Percentiles rank a stretch among this genome's conserved stretches.
Evolutionary conservation across 2,329 filamentous ascomycete genomes (phyloP).

Genomic region (Aspergillus sp.): DNA sequence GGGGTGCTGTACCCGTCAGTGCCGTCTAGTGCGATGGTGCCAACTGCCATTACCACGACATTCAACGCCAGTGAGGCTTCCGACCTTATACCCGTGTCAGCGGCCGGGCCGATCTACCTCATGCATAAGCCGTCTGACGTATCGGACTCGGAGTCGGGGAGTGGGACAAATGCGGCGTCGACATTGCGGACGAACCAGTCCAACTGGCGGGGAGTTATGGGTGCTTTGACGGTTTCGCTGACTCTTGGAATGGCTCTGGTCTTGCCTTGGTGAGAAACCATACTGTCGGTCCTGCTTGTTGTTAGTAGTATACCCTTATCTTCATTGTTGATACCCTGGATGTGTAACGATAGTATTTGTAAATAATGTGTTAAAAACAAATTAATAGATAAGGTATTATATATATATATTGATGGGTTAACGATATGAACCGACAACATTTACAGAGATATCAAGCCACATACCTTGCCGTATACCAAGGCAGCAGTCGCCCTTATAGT

Average conservation of each 20-base stretch:
- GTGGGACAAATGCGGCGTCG: not conserved
- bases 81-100: not conserved
- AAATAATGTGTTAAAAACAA: too few relatives aligned
- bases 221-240: not conserved
- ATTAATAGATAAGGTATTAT: too few relatives aligned
- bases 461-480: too few relatives aligned
- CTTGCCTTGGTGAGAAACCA: not conserved
- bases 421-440: too few relatives aligned
- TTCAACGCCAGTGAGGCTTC: not conserved
- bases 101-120: not conserved
- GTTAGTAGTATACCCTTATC: too few relatives aligned
- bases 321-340: too few relatives aligned
- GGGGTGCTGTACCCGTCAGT: not conserved
- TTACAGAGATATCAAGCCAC: too few relatives aligned
- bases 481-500: too few relatives aligned
- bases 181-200: too few relatives aligned
- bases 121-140: not conserved
- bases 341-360: too few relatives aligned
- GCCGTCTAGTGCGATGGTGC: too few relatives aligned
- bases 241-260: not conserved
- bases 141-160: not conserved
- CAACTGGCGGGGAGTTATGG: not conserved
- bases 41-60: not conserved
- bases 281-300: not conserved
- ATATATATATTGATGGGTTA: too few relatives aligned